Evolutionary conservation across 768 basidiomycete species (phyloP), one percentile per base, ranked within the genome.

Genomic region (Pleurotus citrinopileatus): DNA sequence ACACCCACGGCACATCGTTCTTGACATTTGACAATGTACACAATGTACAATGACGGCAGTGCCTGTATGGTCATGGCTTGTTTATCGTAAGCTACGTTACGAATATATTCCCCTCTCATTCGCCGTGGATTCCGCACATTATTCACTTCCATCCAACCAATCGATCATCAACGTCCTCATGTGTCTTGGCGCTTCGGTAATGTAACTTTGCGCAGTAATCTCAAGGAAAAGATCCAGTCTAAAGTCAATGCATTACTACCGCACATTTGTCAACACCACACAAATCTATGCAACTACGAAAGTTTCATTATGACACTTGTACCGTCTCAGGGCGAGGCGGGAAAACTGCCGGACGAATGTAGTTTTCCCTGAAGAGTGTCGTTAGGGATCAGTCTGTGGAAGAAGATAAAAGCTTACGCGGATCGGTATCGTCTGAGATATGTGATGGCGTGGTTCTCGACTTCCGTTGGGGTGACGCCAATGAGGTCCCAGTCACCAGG

Each of bases 371-470:
- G 52, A 12, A 55, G 32, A 45, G 34, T 34, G 37, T 25, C 38
- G 54, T 79, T 65, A 42, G 29, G 32, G 20, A 57, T 54, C 19
- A 57, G 36, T 47, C 61, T 34, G 63, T 54, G 57, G 56, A 43
- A 44, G 40, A 25, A 42, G 19, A 40, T 15, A 54, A 43, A 32
- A 37, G 89, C 91, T 68, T 75, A 95, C 90, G 89, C 83, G 61
- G 87, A 83, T 63, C 96, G 84, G 74, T 90, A 97, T 64, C 90
- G 80, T 70, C 96, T 80, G 61, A 99, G 77, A 70, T 93, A 94
- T 57, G 84, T 84, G 71, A 98, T 89, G 19, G 95, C 96, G 57
- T 91, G 84, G 12, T 73, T 66, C 74, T 98, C 95, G 57, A 98
- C 80, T 63, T 88, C 85, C 54, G 89, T 83, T 25, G 95, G 95